Base-by-base conservation (phyloP, 495 filamentous ascomycete genomes). In the Aspergillus heteromorphus region DNA sequence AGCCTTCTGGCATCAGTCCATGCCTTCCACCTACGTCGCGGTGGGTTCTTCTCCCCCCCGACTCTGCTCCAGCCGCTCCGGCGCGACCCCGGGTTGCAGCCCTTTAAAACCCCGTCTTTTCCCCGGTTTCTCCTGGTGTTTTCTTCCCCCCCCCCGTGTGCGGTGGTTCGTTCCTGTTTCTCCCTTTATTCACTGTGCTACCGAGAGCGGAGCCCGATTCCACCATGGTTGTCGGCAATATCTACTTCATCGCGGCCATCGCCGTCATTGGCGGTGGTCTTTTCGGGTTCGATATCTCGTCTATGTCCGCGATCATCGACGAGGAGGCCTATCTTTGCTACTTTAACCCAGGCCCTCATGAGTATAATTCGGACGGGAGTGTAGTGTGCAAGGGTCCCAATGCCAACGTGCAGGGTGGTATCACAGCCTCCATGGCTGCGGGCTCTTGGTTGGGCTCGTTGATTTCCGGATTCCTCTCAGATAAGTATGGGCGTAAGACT, bases 281-380 rank as follows among this genome's bases (percentile, higher is more conserved):
- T 16, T 92, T 95, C 58, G 88, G 88, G 52, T 91, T 91, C 60
- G 88, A 90, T 73, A 89, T 91, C 66, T 80, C 80, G 53, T 89
- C 86, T n/a, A 87, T 91, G 87, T 86, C 81, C 16, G 88, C 87
- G 47, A 88, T 89, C 58, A 85, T 87, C 67, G 74, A 73, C 21
- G 81, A 81, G 2, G 48, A 60, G 9, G 36, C 65, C 53, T 87
- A 87, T 60, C 75, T 81, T 21, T 84, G 83, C 59, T 85, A 85
- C 67, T 88, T 86, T 69, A 78, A 85, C 65, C 73, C 79, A 49
- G 70, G 73, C 1, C 55, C 63, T 13, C 36, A 64, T 2, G 62
- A 64, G 13, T 47, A 52, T 11, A 51, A 68, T 43, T 64, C 70
- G 2, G 40, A 54, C 53, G 66, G 60, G 48, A 51, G 48, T 23